Conservation (phyloP, 2,329 filamentous ascomycete genomes). For the Penicillium sp. region DNA sequence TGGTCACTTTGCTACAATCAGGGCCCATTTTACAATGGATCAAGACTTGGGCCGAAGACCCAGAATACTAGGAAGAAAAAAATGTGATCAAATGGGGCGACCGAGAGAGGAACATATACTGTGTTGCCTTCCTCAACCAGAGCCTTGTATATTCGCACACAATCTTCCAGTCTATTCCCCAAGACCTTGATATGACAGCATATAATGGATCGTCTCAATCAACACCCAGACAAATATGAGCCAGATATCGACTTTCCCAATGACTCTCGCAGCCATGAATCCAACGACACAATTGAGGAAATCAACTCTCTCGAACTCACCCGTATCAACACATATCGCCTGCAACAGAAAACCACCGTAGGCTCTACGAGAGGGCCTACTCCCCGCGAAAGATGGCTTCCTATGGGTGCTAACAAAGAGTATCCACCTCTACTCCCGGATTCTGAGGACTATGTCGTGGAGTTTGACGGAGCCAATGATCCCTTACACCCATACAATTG, state of each 20-base stretch:
- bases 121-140: neutral
- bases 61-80: neutral
- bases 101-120: slow-evolving; percentile 2
- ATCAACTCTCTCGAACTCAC: slow-evolving; percentile 6
- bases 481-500: slow-evolving; percentile 48
- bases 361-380: slow-evolving; percentile 5
- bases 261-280: slow-evolving; percentile 6
- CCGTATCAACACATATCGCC: slow-evolving; percentile 7
- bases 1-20: neutral
- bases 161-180: neutral
- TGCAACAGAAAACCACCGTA: slow-evolving; percentile 8
- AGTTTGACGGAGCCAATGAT: slow-evolving; percentile 47
- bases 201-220: neutral
- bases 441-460: slow-evolving; percentile 47
- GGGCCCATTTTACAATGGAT: slow-evolving; percentile 5
- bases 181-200: neutral
- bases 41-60: neutral
- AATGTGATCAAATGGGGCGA: slow-evolving; percentile 1
- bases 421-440: slow-evolving; percentile 45
- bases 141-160: neutral
- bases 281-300: slow-evolving; percentile 7
- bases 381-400: slow-evolving; percentile 17
- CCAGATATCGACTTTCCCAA: neutral
- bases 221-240: slow-evolving; percentile 3
- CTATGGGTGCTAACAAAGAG: slow-evolving; percentile 37